Evolutionary conservation across 805 yeast species (phyloP), one percentile per base, ranked within the genome.

Genomic region (Yarrowia yakushimensis): DNA sequence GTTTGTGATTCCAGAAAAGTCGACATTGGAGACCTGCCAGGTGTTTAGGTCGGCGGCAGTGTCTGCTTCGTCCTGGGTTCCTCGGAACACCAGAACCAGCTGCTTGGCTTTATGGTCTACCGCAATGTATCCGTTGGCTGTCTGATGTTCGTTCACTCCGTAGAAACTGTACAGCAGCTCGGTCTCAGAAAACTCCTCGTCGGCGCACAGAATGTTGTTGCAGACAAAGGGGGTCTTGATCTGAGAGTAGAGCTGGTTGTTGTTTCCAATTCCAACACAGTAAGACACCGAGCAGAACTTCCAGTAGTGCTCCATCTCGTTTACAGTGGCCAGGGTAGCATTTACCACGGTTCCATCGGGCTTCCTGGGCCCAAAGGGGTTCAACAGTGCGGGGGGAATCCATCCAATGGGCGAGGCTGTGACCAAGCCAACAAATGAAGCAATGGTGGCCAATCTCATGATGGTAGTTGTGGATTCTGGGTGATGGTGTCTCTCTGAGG

Each of bases 301-400:
- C 55, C 55, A 48, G 55, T 48, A 48, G 39, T 48, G 55, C 39
- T 48, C 55, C 55, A 48, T 48, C 20, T 48, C 55, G 39, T n/a
- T 8, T 6, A 48, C 39, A 2, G n/a, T 15, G 30, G 15, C 23
- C 20, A 31, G 22, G 15, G 55, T 39, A 22, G 55, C 55, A 4
- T 2, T 4, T 1, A 39, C 55, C 18, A 48, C 39, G 23, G 55
- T 31, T 31, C 55, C 55, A 18, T 48, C 55, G 28, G 55, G 22
- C 20, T 27, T 33, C 27, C 22, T 48, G 15, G 39, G 39, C 9
- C 55, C 55, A 22, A 48, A 33, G 10, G 39, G 39, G 39, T 15
- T 31, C 55, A 48, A 5, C 8, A 48, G 39, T 5, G 39, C 55
- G 3, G 55, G 55, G 4, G 55, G 55, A 10, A 48, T 4, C 34